Evolutionary conservation across 805 yeast species (phyloP), one percentile per base, ranked within the genome.

Genomic region (Suhomyces sp.): DNA sequence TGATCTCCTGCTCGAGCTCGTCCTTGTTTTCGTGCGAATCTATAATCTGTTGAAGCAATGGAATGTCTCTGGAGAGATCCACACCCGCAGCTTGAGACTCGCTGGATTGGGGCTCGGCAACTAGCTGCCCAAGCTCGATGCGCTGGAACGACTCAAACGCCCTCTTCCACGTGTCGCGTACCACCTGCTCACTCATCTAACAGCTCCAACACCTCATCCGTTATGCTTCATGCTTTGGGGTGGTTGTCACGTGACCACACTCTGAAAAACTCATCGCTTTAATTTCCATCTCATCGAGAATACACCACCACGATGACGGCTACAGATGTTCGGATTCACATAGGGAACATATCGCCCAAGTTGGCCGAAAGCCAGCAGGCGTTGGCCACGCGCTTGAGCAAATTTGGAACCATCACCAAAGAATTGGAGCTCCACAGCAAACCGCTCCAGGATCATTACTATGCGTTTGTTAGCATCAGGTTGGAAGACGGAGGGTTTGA

Each of bases 391-490:
- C 79, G 97, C 57, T 69, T 93, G 27, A 67, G 71, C 19, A 85
- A 80, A 57, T 88, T 80, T 67, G 97, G 97, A 4, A 63, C 66
- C 2, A 60, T 87, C 6, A 57, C 70, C 2, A 58, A 72, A 1
- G 75, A 78, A 0, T 66, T 88, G 7, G 84, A 79, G 49, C 62
- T 80, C 57, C 85, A 71, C 64, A 74, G 72, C 65, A 92, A 83
- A 68, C 85, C 82, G 52, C 69, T 76, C 52, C 66, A 68, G 24
- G 85, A 80, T 46, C 78, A 73, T 53, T 71, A 71, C 59, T 94
- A 84, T 72, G 97, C 86, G 1, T 90, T 79, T 57, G 66, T 88
- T 1, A 83, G 87, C 22, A 72, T 93, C 67, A 69, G 73, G n/a
- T 67, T 86, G 10, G 66, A 76, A 1, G 72, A 75, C 3, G 68